These are phyloP conservation scores for Earliella scabrosa DNA, from an alignment of 1,284 basidiomycete species.

Conservation along the genomic window DNA sequence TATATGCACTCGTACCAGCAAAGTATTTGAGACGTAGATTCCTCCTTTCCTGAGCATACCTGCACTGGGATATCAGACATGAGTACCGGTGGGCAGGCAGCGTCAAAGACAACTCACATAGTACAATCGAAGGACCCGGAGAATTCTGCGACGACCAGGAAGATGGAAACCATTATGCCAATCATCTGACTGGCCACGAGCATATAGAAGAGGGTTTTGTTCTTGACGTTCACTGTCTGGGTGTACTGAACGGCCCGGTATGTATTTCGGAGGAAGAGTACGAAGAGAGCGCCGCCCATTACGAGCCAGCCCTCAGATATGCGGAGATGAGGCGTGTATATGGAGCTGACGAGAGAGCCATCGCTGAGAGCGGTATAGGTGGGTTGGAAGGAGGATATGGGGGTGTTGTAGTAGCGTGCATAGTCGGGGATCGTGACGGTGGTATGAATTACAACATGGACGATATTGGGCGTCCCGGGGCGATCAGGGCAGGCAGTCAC, in stretches of 20 bases:
- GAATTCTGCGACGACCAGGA: constrained; percentile 53
- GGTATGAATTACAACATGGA: constrained; percentile 55
- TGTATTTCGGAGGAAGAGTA: constrained; percentile 61
- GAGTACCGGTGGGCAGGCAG: neutral
- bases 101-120: constrained; percentile 34
- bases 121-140: constrained; percentile 40
- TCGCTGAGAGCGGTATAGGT: constrained; percentile 53
- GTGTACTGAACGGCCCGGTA: constrained; percentile 55
- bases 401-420: constrained; percentile 45
- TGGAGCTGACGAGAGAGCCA: constrained; percentile 60
- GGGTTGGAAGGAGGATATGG: constrained; percentile 52
- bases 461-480: constrained; percentile 24
- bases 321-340: constrained; percentile 47
- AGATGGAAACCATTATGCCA: constrained; percentile 49
- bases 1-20: constrained; percentile 14
- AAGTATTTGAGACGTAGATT: constrained; percentile 9
- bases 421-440: constrained; percentile 55
- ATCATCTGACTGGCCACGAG: constrained; percentile 60
- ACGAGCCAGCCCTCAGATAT: constrained; percentile 50
- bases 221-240: constrained; percentile 60
- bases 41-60: constrained; percentile 21
- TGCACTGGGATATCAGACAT: neutral
- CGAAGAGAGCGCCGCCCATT: constrained; percentile 50
- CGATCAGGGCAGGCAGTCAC: constrained; percentile 11
- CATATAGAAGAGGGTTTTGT: constrained; percentile 61